Evolutionary conservation across 2,329 filamentous ascomycete genomes (phyloP), one percentile per base, ranked within the genome.

Genomic region (Trichoderma gracile): DNA sequence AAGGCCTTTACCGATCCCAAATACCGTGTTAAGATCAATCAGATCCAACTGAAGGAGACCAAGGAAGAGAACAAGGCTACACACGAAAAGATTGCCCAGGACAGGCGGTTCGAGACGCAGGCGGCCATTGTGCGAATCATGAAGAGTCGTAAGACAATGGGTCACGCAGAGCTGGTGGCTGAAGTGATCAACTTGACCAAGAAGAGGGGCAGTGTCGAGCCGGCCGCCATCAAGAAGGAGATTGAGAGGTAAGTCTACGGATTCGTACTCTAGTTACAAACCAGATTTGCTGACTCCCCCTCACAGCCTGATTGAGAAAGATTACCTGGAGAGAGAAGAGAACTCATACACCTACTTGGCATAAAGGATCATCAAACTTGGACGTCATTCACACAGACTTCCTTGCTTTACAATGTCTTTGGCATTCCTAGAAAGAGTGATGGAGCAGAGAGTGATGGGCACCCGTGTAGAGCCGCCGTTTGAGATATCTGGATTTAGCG

Each of bases 31-130:
- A 99, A 99, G 81, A 97, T 99, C 81, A 99, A 98, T 79, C 94
- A 97, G 78, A 95, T 99, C 70, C 95, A 99, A 78, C 85, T 97
- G 57, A 96, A 95, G 78, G 95, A 99, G 79, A 98, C 95, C 0
- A 91, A 90, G 71, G 90, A 94, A 73, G 95, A 99, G 78, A 97
- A 97, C 78, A 91, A 93, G 77, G 92, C 90, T 71, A 98, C 93
- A 1, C 93, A 98, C 77, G 90, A 97, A 76, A 86, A 92, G 49
- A 92, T 99, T 5, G 89, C 89, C 0, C 90, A 91, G 59, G 95
- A 99, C 74, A 83, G 95, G 57, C 92, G 97, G 73, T 97, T 96
- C 72, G 96, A 99, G 79, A 97, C 93, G 0, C 95, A 99, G 77
- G 95, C 95, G 0, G 94, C 95, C 0, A 96, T 99, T 73, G 95